These are phyloP conservation scores for Colletotrichum noveboracense DNA, from an alignment of 2,329 filamentous ascomycete genomes.

Conservation along the genomic window DNA sequence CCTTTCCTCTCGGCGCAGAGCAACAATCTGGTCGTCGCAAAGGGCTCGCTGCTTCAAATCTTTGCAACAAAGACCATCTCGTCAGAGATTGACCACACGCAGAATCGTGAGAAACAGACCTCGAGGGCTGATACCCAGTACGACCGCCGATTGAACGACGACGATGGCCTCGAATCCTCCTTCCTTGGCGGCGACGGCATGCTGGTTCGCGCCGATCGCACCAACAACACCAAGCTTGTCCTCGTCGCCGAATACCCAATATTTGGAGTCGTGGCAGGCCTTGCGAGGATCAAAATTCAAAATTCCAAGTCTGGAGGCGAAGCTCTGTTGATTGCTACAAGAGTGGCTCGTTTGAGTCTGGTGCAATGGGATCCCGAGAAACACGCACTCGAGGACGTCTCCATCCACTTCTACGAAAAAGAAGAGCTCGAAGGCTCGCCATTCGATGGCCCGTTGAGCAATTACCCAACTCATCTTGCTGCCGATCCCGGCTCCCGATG, in stretches of 20 bases:
- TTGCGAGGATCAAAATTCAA: slow-evolving; percentile 77
- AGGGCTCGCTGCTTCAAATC: slow-evolving; percentile 90
- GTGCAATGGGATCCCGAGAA: slow-evolving; percentile 91
- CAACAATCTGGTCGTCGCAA: slow-evolving; percentile 88
- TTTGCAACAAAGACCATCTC: slow-evolving; percentile 76
- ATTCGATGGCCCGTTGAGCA: slow-evolving; percentile 77
- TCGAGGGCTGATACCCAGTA: slow-evolving; percentile 51
- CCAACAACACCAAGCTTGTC: slow-evolving; percentile 77
- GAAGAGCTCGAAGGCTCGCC: slow-evolving; percentile 85
- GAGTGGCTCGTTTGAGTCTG: slow-evolving; percentile 91
- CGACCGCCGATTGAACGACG: slow-evolving; percentile 61
- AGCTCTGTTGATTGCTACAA: slow-evolving; percentile 81
- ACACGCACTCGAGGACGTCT: slow-evolving; percentile 82
- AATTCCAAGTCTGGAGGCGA: slow-evolving; percentile 82
- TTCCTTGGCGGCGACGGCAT: slow-evolving; percentile 69
- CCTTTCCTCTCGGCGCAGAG: slow-evolving; percentile 78
- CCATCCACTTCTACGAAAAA: slow-evolving; percentile 97
- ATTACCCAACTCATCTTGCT: slow-evolving; percentile 80
- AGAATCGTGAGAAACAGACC: slow-evolving; percentile 40
- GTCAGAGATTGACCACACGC: slow-evolving; percentile 61
- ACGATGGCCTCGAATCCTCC: slow-evolving; percentile 69
- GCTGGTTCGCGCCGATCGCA: slow-evolving; percentile 65
- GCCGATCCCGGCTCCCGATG: slow-evolving; percentile 93
- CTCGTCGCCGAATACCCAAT: slow-evolving; percentile 85
- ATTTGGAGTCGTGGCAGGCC: slow-evolving; percentile 81